Evolutionary conservation across 768 basidiomycete genomes (phyloP), one percentile per base, ranked within the genome.

Genomic region (Nevesoporus exiguus): DNA sequence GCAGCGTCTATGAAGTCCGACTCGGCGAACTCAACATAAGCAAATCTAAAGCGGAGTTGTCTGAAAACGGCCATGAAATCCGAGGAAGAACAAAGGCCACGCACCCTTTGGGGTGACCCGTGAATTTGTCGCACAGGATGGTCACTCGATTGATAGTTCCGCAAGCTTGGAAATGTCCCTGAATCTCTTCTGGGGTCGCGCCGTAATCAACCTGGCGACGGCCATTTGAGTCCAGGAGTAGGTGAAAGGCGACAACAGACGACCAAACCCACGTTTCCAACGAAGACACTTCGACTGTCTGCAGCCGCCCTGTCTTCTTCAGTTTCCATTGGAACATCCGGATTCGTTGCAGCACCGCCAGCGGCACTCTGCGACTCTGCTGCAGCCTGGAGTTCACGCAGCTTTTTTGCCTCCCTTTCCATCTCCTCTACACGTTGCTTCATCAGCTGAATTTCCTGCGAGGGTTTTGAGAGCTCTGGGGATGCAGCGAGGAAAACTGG

Each of bases 71-170:
- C 55, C 46, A 31, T 37, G 15, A 56, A 50, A n/a, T 25, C 25
- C 29, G 5, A 44, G n/a, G n/a, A n/a, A n/a, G 25, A 75, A 52
- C 40, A 47, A 34, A 47, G 47, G 46, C 19, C 56, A 57, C 66
- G 30, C 60, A 94, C 94, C 97, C 97, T 83, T 98, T 98, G 44
- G 97, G 96, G 75, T 98, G 95, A 45, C 97, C 97, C 22, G 96
- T 98, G 73, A 96, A 98, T 76, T 98, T 98, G 81, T 99, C 97
- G 72, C 96, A 98, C 27, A 99, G 85, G 66, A 99, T 99, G 1
- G 97, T 99, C 40, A 99, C 94, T 63, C 97, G 85, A 75, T 99
- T 99, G 73, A 99, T 99, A 15, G 90, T 93, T 7, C 97, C 97
- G 67, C 95, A 98, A 15, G 95, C 87, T 69, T 94, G 90, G 76